Percentiles rank a stretch among this genome's conserved stretches.
Conservation (phyloP, 2,329 filamentous ascomycete species). For the Aspergillus caelatus region DNA sequence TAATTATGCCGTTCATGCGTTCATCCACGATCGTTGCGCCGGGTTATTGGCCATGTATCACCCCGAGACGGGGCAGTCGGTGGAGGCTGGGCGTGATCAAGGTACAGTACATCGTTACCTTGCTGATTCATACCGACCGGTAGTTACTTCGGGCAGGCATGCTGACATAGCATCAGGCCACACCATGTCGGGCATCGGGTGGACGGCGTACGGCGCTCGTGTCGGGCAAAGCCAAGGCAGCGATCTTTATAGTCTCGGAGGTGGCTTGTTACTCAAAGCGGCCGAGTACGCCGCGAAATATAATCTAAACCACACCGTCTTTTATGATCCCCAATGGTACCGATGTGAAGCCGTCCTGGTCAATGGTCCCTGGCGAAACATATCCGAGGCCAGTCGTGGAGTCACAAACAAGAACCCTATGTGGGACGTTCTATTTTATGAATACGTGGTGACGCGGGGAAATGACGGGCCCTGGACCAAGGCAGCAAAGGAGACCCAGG, state of each 20-base stretch:
- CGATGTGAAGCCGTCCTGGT: slow-evolving; percentile 46
- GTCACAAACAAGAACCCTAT: slow-evolving; percentile 21
- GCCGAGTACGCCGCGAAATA: slow-evolving; percentile 46
- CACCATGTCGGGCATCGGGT: slow-evolving; percentile 34
- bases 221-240: slow-evolving; percentile 39
- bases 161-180: slow-evolving; percentile 24
- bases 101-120: not conserved
- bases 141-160: not conserved
- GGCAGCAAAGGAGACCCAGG: slow-evolving; percentile 17
- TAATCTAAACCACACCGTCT: slow-evolving; percentile 39
- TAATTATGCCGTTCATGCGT: slow-evolving; percentile 45
- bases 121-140: no score
- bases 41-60: slow-evolving; percentile 34
- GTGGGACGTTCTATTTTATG: slow-evolving; percentile 35
- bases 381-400: slow-evolving; percentile 24
- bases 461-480: slow-evolving; percentile 23
- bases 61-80: slow-evolving; percentile 37
- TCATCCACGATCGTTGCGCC: slow-evolving; percentile 42
- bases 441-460: slow-evolving; percentile 29
- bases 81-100: slow-evolving; percentile 45
- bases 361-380: slow-evolving; percentile 40
- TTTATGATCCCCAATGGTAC: slow-evolving; percentile 40
- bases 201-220: slow-evolving; percentile 39
- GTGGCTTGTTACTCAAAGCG: slow-evolving; percentile 39
- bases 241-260: slow-evolving; percentile 36